A percentile compares a stretch with the other conserved stretches of the same genome.
phyloP scores from a whole-genome alignment of 2,329 filamentous ascomycete species.

The Neonectria coccinea region DNA sequence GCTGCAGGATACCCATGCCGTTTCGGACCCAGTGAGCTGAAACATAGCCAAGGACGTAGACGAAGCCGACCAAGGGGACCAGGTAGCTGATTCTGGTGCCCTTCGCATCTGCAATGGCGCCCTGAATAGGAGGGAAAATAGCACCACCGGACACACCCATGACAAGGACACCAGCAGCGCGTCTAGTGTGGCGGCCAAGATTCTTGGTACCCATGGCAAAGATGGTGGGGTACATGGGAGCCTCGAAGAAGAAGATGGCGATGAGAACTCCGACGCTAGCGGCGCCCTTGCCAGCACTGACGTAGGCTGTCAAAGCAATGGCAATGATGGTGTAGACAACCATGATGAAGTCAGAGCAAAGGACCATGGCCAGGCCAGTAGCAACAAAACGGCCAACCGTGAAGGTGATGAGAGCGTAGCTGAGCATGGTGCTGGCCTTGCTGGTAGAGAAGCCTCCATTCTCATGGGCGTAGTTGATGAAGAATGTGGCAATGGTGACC shows the following conservation, averaged over 20 bases:
- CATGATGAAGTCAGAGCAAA: conserved; percentile 75
- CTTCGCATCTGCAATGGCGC: conserved; percentile 39
- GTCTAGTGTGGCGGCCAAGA: conserved; percentile 80
- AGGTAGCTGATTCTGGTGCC: conserved; percentile 41
- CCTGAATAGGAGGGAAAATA: conserved; percentile 37
- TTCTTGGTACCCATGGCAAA: conserved; percentile 81
- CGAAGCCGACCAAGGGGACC: conserved; percentile 40
- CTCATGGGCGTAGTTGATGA: conserved; percentile 78
- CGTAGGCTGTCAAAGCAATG: conserved; percentile 67
- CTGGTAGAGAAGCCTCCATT: conserved; percentile 64
- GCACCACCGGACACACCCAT: conserved; percentile 79
- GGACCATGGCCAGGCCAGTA: conserved; percentile 72
- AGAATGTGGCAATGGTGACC: conserved; percentile 73
- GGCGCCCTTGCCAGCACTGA: conserved; percentile 57
- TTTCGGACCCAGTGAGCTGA: conserved; percentile 34
- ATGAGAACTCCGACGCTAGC: conserved; percentile 72
- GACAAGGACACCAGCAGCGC: conserved; percentile 77
- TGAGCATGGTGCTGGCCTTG: conserved; percentile 72
- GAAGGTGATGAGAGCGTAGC: conserved; percentile 81
- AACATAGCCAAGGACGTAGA: conserved; percentile 42
- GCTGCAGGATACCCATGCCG: conserved; percentile 31
- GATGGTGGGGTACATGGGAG: conserved; percentile 84
- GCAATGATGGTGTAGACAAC: conserved; percentile 72
- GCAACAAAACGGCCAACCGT: conserved; percentile 77
- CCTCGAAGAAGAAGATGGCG: conserved; percentile 81